Percentiles rank a stretch among this genome's conserved stretches.
Conservation (phyloP, 148 eudicot species). For the Euryodendron excelsum region DNA sequence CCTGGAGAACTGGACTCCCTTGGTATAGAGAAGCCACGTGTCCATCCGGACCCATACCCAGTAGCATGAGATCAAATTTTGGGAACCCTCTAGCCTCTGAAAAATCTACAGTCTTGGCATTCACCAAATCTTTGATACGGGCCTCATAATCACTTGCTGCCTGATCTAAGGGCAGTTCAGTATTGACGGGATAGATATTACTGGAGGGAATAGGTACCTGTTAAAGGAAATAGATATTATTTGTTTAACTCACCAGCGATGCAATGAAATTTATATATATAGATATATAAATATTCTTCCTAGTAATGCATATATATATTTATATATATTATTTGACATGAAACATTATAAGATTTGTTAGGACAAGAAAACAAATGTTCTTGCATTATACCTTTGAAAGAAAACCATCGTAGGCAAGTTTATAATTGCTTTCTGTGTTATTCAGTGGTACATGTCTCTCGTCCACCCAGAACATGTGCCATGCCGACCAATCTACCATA, state of each 20-base stretch:
- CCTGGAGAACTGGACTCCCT: slow-evolving; percentile 44
- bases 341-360: no score
- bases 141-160: slow-evolving; percentile 73
- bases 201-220: slow-evolving; percentile 51
- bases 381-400: no score
- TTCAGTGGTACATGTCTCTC: not conserved
- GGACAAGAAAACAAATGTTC: no score
- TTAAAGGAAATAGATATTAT: no score
- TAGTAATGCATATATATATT: no score
- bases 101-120: slow-evolving; percentile 28
- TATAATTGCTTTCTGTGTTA: not conserved
- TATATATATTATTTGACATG: no score
- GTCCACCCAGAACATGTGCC: not conserved
- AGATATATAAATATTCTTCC: no score
- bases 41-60: slow-evolving; percentile 84
- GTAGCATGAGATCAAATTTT: slow-evolving; percentile 62
- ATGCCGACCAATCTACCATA: not conserved
- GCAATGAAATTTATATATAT: no score
- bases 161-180: slow-evolving; percentile 43
- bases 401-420: no score
- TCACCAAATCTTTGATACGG: slow-evolving; percentile 43
- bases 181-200: slow-evolving; percentile 55
- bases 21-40: no score
- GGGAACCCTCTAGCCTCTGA: slow-evolving; percentile 57
- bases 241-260: no score